Conservation (phyloP, 495 filamentous ascomycete genomes). For the Aspergillus wentii region DNA sequence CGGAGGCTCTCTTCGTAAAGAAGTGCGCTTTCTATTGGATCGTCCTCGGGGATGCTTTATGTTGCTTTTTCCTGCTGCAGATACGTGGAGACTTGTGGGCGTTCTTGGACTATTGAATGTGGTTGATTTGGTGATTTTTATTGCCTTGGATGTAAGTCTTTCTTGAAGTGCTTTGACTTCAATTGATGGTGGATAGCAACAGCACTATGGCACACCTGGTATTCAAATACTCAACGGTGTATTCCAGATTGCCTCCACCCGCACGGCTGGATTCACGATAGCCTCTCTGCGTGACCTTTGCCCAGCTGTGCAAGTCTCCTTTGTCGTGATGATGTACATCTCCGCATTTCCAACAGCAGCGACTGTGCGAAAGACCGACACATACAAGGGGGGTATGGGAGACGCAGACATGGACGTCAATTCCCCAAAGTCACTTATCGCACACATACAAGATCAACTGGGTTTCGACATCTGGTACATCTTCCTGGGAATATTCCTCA, state of each 20-base stretch:
- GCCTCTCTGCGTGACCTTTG: slow-evolving; percentile 68
- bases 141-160: slow-evolving; percentile 68
- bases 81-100: slow-evolving; percentile 84
- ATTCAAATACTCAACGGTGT: slow-evolving; percentile 68
- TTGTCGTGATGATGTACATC: slow-evolving; percentile 96
- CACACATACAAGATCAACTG: slow-evolving; percentile 76
- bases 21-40: slow-evolving; percentile 76
- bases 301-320: slow-evolving; percentile 82
- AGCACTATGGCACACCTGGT: too few relatives aligned
- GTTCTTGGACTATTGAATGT: slow-evolving; percentile 71
- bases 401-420: slow-evolving; percentile 25
- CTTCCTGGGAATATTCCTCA: slow-evolving; percentile 75
- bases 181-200: too few relatives aligned
- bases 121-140: slow-evolving; percentile 75
- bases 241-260: slow-evolving; percentile 77
- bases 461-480: slow-evolving; percentile 91
- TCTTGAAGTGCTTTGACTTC: too few relatives aligned
- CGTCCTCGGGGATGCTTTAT: slow-evolving; percentile 90
- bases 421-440: slow-evolving; percentile 25
- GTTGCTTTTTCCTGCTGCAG: slow-evolving; percentile 70
- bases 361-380: slow-evolving; percentile 79
- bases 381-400: slow-evolving; percentile 78
- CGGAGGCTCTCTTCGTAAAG: slow-evolving; percentile 64
- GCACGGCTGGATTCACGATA: slow-evolving; percentile 76
- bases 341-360: slow-evolving; percentile 89